These are phyloP conservation scores for Eucalyptus marginata DNA, from an alignment of 345 rosid genomes.

Conservation along the genomic window DNA sequence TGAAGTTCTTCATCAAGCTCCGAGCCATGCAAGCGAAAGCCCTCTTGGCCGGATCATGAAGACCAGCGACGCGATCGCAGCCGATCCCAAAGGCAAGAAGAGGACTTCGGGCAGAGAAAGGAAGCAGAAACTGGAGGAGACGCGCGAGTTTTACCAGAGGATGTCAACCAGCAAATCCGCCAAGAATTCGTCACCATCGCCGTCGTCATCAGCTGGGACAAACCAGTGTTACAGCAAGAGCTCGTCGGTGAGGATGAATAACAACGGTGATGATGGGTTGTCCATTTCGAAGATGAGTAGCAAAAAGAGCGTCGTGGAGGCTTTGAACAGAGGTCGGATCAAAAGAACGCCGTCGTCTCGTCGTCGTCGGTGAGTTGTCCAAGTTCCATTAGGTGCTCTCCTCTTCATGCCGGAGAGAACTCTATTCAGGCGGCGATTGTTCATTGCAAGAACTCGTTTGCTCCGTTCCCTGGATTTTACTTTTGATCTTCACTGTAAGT, in stretches of 20 bases:
- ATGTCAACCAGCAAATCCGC: background rate
- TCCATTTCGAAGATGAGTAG: background rate
- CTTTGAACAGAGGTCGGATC: background rate
- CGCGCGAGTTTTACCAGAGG: background rate
- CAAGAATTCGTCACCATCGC: background rate
- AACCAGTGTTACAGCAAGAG: background rate
- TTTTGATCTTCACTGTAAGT: background rate
- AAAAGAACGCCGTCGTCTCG: background rate
- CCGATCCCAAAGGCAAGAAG: background rate
- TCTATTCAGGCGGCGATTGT: conserved; percentile 32
- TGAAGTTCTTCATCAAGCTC: conserved; percentile 16
- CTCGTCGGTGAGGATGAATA: background rate
- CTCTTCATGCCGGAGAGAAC: background rate
- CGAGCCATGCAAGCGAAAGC: conserved; percentile 3
- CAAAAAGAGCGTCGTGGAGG: background rate
- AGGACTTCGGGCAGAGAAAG: background rate
- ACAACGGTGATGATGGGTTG: background rate
- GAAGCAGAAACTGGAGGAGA: background rate
- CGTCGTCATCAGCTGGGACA: background rate
- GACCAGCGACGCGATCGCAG: background rate
- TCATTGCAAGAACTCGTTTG: conserved; percentile 25
- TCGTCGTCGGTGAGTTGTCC: background rate
- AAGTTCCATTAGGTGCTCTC: conserved; percentile 1
- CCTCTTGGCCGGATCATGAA: conserved; percentile 8
- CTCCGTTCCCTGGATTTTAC: conserved; percentile 1